Evolutionary conservation across 2,329 filamentous ascomycete species (phyloP).

Genomic region (Colletotrichum coccodes): DNA sequence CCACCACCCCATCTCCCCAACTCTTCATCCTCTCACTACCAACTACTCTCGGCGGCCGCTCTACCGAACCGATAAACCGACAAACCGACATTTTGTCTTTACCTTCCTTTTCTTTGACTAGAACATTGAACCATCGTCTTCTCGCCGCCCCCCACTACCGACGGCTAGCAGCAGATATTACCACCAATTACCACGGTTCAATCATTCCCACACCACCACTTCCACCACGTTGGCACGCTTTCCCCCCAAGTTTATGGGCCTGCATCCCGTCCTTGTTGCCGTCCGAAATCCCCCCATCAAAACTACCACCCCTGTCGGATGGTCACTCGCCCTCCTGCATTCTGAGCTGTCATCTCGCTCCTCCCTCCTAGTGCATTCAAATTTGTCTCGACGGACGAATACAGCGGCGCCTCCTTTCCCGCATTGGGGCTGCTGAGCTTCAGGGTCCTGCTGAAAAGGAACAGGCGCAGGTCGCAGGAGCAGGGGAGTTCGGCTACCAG

Average conservation of each 20-base stretch:
- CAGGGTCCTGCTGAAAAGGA: slow-evolving; percentile 27
- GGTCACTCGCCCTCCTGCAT: slow-evolving; percentile 17
- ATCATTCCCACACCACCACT: not conserved
- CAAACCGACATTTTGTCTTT: not conserved
- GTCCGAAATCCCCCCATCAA: no score
- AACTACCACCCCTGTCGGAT: not conserved
- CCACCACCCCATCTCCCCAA: not conserved
- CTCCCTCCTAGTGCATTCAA: not conserved
- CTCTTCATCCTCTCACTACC: slow-evolving; percentile 7
- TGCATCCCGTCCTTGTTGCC: slow-evolving; percentile 3
- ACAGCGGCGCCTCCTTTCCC: slow-evolving; percentile 8
- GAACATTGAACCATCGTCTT: not conserved
- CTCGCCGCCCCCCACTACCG: not conserved
- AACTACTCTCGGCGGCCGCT: not conserved
- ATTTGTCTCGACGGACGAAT: slow-evolving; percentile 2
- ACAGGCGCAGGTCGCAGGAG: slow-evolving; percentile 16
- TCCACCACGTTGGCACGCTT: slow-evolving; percentile 9
- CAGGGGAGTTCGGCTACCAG: slow-evolving; percentile 26
- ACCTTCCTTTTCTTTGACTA: not conserved
- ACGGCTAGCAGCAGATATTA: slow-evolving; percentile 7
- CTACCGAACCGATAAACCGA: slow-evolving; percentile 1
- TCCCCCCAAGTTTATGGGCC: slow-evolving; percentile 15
- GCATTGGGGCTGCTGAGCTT: slow-evolving; percentile 15
- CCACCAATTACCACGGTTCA: slow-evolving; percentile 23
- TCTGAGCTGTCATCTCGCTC: slow-evolving; percentile 20